Conservation (phyloP, 78 protist genomes). For the Andalucia godoyi region DNA sequence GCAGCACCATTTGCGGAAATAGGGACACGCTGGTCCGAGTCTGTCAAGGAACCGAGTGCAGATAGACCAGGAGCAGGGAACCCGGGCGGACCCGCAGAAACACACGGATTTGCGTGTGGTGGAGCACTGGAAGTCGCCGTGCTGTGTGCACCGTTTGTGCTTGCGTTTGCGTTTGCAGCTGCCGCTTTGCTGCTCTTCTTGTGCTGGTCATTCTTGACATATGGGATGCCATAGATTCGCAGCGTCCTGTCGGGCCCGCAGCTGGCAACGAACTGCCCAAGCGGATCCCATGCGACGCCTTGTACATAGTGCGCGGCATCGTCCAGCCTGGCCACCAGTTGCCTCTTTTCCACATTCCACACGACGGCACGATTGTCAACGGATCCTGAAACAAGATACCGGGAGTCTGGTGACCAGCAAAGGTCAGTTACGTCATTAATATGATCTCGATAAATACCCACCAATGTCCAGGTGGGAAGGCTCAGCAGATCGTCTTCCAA, state of each 20-base stretch:
- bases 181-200: not conserved
- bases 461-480: too few relatives aligned
- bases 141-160: too few relatives aligned
- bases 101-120: not conserved
- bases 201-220: not conserved
- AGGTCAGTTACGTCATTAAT: constrained; percentile 27
- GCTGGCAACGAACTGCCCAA: not conserved
- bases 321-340: not conserved
- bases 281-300: constrained; percentile 49
- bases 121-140: not conserved
- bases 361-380: constrained; percentile 24
- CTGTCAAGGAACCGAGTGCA: not conserved
- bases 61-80: not conserved
- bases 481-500: too few relatives aligned
- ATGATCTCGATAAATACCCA: constrained; percentile 6
- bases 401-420: constrained; percentile 21
- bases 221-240: not conserved
- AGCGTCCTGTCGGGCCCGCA: constrained; percentile 27
- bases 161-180: not conserved
- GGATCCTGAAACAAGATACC: not conserved
- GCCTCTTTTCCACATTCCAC: constrained; percentile 3
- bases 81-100: not conserved
- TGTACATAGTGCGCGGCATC: constrained; percentile 30
- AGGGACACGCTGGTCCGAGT: not conserved
- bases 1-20: too few relatives aligned